A percentile compares a stretch with the other conserved stretches of the same genome.
Conservation (phyloP, 371 early-diverging fungal genomes). For the Rhizomucor miehei region DNA sequence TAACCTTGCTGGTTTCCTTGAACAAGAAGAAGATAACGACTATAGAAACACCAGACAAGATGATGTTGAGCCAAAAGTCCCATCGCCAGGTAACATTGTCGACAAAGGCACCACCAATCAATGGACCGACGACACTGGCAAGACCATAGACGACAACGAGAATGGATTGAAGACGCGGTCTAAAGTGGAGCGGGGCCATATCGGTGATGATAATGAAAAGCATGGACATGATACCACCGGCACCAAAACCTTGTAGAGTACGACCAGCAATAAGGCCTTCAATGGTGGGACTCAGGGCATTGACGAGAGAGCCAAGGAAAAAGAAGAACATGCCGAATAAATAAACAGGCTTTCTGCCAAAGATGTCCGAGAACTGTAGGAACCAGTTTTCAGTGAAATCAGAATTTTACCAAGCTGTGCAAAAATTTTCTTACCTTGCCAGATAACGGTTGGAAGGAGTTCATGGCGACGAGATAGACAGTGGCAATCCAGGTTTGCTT, state of each 20-base stretch:
- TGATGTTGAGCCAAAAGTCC: constrained; percentile 76
- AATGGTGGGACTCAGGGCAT: constrained; percentile 53
- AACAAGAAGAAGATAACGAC: constrained; percentile 49
- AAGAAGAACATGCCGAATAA: constrained; percentile 49
- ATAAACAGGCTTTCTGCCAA: constrained; percentile 46
- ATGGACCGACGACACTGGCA: constrained; percentile 72
- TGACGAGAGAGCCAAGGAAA: constrained; percentile 51
- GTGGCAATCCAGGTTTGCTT: constrained; percentile 21
- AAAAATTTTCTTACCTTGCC: constrained; percentile 44
- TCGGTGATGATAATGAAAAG: constrained; percentile 81
- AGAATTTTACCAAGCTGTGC: background rate
- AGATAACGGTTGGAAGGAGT: constrained; percentile 51
- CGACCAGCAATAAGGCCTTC: constrained; percentile 64
- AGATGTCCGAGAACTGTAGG: constrained; percentile 19
- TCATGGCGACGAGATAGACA: constrained; percentile 54
- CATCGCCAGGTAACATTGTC: constrained; percentile 68
- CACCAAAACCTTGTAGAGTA: constrained; percentile 71
- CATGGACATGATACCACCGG: constrained; percentile 66
- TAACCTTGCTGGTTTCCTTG: constrained; percentile 38
- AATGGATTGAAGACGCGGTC: constrained; percentile 63
- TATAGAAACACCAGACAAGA: constrained; percentile 60
- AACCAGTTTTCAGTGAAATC: background rate
- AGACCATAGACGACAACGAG: constrained; percentile 65
- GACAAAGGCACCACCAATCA: constrained; percentile 65
- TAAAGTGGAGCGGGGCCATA: constrained; percentile 57